phyloP scores from a whole-genome alignment of 2,329 filamentous ascomycete species.

The Gliomastix tumulicola region DNA sequence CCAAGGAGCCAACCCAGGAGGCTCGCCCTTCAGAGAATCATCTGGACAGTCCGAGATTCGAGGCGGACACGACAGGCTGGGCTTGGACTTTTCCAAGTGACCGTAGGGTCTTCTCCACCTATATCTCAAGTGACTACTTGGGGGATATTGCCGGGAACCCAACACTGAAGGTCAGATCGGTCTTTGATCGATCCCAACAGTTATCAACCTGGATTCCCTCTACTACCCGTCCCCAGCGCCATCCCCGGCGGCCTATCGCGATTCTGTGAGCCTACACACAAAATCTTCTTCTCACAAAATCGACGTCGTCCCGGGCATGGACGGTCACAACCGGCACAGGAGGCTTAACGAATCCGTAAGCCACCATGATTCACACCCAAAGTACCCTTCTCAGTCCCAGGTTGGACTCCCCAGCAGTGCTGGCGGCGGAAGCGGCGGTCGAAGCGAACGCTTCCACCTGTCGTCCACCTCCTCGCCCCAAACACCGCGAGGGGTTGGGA shows the following conservation, averaged over 20 bases:
- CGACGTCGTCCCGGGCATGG: slow-evolving; percentile 61
- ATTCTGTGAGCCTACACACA: slow-evolving; percentile 49
- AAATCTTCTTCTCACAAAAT: slow-evolving; percentile 39
- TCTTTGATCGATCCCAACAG: slow-evolving; percentile 15
- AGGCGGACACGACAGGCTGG: too few relatives aligned
- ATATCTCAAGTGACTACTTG: too few relatives aligned
- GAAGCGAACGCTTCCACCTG: slow-evolving; percentile 38
- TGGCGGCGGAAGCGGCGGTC: background rate
- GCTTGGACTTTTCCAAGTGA: too few relatives aligned
- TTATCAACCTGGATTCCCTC: slow-evolving; percentile 54
- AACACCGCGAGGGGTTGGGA: slow-evolving; percentile 41
- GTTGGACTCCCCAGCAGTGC: slow-evolving; percentile 20
- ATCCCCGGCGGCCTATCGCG: slow-evolving; percentile 60
- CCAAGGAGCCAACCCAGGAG: too few relatives aligned
- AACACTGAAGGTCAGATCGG: too few relatives aligned
- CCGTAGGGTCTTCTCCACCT: too few relatives aligned
- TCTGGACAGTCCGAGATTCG: too few relatives aligned
- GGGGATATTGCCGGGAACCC: too few relatives aligned
- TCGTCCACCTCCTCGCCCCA: slow-evolving; percentile 42
- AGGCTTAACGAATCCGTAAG: slow-evolving; percentile 68
- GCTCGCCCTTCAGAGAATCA: too few relatives aligned
- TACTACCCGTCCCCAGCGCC: slow-evolving; percentile 53
- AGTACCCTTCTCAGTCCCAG: slow-evolving; percentile 43
- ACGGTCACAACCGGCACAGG: slow-evolving; percentile 65
- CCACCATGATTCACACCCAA: slow-evolving; percentile 51